Evolutionary conservation across 148 eudicot species (phyloP).

Genomic region (Silene uniflora): DNA sequence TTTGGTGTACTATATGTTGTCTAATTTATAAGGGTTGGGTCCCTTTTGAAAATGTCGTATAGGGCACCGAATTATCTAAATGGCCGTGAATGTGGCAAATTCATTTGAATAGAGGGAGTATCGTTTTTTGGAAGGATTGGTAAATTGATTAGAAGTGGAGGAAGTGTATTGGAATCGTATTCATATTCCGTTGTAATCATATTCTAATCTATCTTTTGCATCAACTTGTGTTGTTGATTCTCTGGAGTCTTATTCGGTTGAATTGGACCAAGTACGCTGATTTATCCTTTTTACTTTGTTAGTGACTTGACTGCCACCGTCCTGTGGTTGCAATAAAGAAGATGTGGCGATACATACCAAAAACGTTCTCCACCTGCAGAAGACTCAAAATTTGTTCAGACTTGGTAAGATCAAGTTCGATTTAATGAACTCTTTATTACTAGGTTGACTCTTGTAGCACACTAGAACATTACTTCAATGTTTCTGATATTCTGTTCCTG

Average conservation of each 20-base stretch:
- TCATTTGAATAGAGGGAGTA: neutral
- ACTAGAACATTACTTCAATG: neutral
- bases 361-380: conserved; percentile 16
- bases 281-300: conserved; percentile 5
- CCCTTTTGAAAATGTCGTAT: too few relatives aligned
- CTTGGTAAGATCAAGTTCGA: conserved; percentile 17
- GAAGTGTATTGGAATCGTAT: neutral
- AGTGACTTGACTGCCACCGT: conserved; percentile 7
- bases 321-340: conserved; percentile 15
- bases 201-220: neutral
- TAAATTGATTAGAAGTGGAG: neutral
- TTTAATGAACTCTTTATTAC: neutral
- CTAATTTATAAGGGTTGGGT: too few relatives aligned
- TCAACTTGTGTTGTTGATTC: neutral
- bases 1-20: too few relatives aligned
- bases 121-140: neutral
- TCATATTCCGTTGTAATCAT: neutral
- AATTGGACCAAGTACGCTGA: neutral
- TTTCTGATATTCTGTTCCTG: neutral
- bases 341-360: conserved; percentile 34
- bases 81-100: neutral
- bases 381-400: conserved; percentile 15
- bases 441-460: too few relatives aligned
- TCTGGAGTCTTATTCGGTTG: neutral
- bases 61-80: too few relatives aligned